A percentile compares a stretch with the other conserved stretches of the same genome.
phyloP scores from a whole-genome alignment of 352 stramenopile genomes.

The Phytophthora niederhauseri region DNA sequence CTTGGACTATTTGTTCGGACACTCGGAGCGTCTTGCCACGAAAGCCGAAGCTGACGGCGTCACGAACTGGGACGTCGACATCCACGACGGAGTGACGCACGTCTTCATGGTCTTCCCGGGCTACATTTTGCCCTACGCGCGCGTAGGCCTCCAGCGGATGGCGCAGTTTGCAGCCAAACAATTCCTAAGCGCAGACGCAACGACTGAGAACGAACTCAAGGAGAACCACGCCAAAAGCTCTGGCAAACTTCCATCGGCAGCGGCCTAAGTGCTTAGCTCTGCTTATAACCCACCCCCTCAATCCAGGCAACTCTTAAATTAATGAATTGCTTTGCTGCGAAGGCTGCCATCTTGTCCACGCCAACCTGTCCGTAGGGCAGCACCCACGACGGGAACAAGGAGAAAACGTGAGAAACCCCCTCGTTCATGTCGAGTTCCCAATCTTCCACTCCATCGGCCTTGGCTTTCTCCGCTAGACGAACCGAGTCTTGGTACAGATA shows the following conservation, averaged over 20 bases:
- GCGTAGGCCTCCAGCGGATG: conserved; percentile 29
- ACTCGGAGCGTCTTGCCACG: conserved; percentile 31
- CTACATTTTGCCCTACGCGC: conserved; percentile 38
- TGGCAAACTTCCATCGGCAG: neutral
- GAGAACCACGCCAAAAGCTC: neutral
- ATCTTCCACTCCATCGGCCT: conserved; percentile 35
- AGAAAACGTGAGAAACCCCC: conserved; percentile 44
- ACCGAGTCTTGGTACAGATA: conserved; percentile 38
- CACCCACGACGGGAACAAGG: conserved; percentile 36
- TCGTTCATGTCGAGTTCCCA: conserved; percentile 49
- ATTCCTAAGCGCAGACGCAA: conserved; percentile 9
- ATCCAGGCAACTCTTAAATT: conserved; percentile 20
- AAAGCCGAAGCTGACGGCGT: conserved; percentile 38
- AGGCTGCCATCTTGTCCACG: conserved; percentile 37
- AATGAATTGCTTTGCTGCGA: conserved; percentile 33
- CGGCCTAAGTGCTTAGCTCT: neutral
- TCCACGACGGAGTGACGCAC: conserved; percentile 45
- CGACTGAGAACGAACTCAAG: neutral
- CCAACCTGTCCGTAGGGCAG: conserved; percentile 43
- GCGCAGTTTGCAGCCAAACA: conserved; percentile 36
- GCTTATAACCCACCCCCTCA: conserved; percentile 19
- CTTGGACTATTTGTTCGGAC: conserved; percentile 40
- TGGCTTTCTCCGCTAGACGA: conserved; percentile 28
- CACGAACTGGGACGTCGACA: conserved; percentile 41
- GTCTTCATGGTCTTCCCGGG: conserved; percentile 44